Evolutionary conservation across 139 green algal genomes (phyloP).

Genomic region (Desmodesmus armatus): DNA sequence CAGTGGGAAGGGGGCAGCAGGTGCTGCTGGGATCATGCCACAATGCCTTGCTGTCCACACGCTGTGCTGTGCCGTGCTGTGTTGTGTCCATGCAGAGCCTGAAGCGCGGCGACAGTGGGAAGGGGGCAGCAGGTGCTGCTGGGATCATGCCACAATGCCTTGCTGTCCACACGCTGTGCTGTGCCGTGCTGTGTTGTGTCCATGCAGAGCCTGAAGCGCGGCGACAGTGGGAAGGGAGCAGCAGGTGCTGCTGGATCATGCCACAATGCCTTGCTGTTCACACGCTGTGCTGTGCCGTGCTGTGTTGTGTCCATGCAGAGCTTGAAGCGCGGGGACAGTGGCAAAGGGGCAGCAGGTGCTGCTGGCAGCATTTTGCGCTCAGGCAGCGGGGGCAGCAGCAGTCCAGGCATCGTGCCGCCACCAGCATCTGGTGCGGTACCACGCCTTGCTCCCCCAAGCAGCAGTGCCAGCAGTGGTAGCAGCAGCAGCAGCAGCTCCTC

Average conservation of each 20-base stretch:
- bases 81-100: not conserved
- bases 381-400: constrained; percentile 1
- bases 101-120: constrained; percentile 2
- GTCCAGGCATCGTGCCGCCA: not conserved
- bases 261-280: not conserved
- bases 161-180: not conserved
- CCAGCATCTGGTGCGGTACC: not conserved
- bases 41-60: not conserved
- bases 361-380: not conserved
- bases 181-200: not conserved
- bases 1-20: too few relatives aligned
- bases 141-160: too few relatives aligned
- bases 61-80: not conserved
- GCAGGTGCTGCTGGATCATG: too few relatives aligned
- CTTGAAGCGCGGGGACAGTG: not conserved
- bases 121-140: too few relatives aligned
- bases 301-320: not conserved
- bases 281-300: not conserved
- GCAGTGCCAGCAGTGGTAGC: too few relatives aligned
- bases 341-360: not conserved
- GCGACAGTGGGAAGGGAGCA: not conserved
- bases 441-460: too few relatives aligned
- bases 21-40: too few relatives aligned
- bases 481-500: not conserved
- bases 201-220: constrained; percentile 10